Percentiles rank a stretch among this genome's conserved stretches.
Evolutionary conservation across 371 early-diverging fungal genomes (phyloP).

Genomic region (Zancudomyces culisetae): DNA sequence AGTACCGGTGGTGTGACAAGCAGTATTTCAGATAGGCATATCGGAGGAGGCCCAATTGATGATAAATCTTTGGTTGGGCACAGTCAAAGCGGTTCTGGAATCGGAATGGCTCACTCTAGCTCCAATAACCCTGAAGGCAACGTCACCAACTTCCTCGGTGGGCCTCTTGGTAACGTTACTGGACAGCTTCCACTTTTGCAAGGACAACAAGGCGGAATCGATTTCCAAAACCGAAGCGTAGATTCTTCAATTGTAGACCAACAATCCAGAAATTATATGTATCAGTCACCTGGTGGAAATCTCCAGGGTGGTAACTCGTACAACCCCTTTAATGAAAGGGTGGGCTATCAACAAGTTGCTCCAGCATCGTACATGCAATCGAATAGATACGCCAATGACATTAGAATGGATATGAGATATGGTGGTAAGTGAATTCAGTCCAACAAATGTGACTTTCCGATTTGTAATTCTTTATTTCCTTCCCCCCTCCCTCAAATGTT

Average conservation of each 20-base stretch:
- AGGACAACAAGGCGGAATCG: background rate
- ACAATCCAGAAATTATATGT: conserved; percentile 1
- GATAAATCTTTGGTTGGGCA: background rate
- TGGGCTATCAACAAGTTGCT: conserved; percentile 1
- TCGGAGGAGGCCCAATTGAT: background rate
- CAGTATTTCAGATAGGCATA: background rate
- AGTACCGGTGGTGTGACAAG: background rate
- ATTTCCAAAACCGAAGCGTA: conserved; percentile 1
- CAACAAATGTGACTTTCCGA: background rate
- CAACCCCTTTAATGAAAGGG: conserved; percentile 2
- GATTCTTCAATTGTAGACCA: background rate
- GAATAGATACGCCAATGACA: background rate
- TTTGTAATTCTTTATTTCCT: background rate
- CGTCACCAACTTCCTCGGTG: background rate
- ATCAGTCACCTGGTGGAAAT: conserved; percentile 2
- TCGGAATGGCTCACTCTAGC: background rate
- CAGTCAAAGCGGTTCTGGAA: background rate
- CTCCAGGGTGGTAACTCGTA: background rate
- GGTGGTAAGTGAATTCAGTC: background rate
- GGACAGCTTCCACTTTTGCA: conserved; percentile 1
- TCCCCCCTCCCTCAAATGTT: background rate
- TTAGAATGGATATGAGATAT: conserved; percentile 4
- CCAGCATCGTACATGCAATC: background rate
- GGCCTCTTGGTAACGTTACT: conserved; percentile 1
- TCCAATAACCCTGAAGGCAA: background rate